Conservation (phyloP, 176 grass and related monocot species). For the Oryza nivara region DNA sequence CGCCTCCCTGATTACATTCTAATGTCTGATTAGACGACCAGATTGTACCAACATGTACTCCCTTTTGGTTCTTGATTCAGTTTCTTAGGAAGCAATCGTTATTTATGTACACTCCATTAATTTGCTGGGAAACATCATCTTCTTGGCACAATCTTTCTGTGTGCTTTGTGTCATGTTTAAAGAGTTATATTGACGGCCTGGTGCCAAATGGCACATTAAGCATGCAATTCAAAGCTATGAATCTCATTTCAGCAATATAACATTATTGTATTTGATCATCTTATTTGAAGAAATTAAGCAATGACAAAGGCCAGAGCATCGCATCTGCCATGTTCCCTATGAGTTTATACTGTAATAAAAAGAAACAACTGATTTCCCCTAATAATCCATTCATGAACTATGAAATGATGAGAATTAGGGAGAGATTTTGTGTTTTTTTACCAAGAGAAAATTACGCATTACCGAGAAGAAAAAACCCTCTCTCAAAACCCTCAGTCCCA, state of each 20-base stretch:
- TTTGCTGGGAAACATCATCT: not conserved
- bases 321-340: constrained; percentile 14
- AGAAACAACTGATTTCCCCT: not conserved
- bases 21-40: constrained; percentile 18
- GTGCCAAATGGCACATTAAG: not conserved
- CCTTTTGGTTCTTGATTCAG: not conserved
- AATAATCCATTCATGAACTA: constrained; percentile 8
- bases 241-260: not conserved
- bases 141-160: not conserved
- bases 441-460: constrained; percentile 24
- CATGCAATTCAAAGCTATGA: not conserved
- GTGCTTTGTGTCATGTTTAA: not conserved
- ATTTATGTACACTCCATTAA: not conserved
- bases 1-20: not conserved
- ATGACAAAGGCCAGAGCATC: not conserved
- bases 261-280: not conserved
- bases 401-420: not conserved
- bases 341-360: constrained; percentile 4
- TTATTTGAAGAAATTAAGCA: constrained; percentile 33
- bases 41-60: not conserved
- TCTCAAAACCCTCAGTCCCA: constrained; percentile 60
- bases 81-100: not conserved
- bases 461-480: constrained; percentile 13
- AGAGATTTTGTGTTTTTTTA: not conserved
- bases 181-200: not conserved